These are phyloP conservation scores for Coniochaeta sp. DNA, from an alignment of 2,329 filamentous ascomycete genomes.

Conservation along the genomic window DNA sequence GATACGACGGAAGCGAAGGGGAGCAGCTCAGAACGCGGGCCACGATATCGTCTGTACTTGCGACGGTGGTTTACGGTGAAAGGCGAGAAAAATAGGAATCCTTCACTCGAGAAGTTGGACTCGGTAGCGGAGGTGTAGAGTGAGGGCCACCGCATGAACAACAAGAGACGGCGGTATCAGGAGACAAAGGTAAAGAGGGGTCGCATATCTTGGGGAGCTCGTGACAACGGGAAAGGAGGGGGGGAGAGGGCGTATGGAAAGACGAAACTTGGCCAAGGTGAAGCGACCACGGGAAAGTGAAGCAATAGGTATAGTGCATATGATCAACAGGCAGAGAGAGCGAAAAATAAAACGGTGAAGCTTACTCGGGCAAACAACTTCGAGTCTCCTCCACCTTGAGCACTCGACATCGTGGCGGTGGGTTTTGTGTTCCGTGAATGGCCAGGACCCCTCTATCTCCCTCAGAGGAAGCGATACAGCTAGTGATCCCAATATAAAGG, in stretches of 20 bases:
- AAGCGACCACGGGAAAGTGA: background rate
- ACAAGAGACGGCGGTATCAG: background rate
- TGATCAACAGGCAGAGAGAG: background rate
- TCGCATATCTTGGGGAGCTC: background rate
- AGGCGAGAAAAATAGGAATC: background rate
- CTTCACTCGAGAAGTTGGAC: background rate
- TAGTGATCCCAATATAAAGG: background rate
- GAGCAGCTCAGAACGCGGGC: background rate
- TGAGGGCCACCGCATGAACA: background rate
- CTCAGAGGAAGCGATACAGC: background rate
- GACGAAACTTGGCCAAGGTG: background rate
- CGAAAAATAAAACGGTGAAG: constrained; percentile 12
- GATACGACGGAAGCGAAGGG: background rate
- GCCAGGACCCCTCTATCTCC: background rate
- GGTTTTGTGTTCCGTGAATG: background rate
- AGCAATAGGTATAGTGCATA: background rate
- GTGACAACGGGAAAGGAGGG: background rate
- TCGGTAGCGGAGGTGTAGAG: background rate
- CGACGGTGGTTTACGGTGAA: background rate
- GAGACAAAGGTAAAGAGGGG: constrained; percentile 1
- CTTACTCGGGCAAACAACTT: constrained; percentile 97
- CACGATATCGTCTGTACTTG: background rate
- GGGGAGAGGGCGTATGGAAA: background rate
- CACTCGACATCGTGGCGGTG: constrained; percentile 41
- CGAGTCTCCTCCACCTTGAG: constrained; percentile 78